Evolutionary conservation across 148 eudicot species (phyloP).

Genomic region (Heliamphora exappendiculata): DNA sequence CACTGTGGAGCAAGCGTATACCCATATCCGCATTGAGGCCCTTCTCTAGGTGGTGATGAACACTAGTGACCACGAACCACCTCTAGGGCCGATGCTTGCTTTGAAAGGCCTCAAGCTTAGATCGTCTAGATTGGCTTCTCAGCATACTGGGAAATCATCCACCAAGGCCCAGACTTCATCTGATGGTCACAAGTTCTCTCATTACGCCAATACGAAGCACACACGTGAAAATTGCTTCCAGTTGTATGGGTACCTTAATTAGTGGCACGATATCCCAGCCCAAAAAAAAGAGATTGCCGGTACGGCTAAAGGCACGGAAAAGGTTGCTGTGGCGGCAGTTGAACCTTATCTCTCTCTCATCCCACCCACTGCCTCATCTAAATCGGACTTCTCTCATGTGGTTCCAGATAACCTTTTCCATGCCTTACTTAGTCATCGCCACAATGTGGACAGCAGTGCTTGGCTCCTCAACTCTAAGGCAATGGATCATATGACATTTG

Average conservation of each 20-base stretch:
- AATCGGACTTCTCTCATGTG: not conserved
- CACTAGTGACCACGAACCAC: too few relatives aligned
- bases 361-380: not conserved
- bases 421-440: too few relatives aligned
- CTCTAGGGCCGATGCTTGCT: too few relatives aligned
- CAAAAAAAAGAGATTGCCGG: not conserved
- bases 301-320: not conserved
- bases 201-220: not conserved
- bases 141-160: not conserved
- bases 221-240: not conserved
- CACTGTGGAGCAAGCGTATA: not conserved
- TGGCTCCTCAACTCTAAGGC: too few relatives aligned
- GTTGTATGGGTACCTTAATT: too few relatives aligned
- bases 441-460: too few relatives aligned
- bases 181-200: not conserved
- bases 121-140: not conserved
- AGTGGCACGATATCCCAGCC: too few relatives aligned
- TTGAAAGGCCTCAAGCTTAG: not conserved
- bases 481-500: not conserved
- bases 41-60: too few relatives aligned
- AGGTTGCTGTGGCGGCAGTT: too few relatives aligned
- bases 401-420: not conserved
- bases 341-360: too few relatives aligned
- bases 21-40: too few relatives aligned
- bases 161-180: not conserved